Base-by-base conservation (phyloP, 805 yeast genomes). In the Starmerella bombi region DNA sequence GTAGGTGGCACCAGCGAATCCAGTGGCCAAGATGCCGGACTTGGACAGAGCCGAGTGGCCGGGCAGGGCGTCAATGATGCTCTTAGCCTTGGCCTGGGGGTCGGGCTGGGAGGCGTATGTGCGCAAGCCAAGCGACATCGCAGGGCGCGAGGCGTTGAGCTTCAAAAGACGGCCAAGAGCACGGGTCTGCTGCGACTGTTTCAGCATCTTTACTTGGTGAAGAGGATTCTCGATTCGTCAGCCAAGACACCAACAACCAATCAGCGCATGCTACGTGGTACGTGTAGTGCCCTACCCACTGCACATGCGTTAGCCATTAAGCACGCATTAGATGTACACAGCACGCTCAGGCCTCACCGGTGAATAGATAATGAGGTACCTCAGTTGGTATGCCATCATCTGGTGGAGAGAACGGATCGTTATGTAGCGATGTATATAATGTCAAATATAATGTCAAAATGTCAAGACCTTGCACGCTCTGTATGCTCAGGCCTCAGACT, bases 11-110 rank as follows among this genome's bases (percentile, higher is more conserved):
- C 94, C 97, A 48, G 96, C 96, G 46, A 94, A 75, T 47, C 88
- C 74, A 40, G 98, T 86, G 57, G 95, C 95, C 58, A 91, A 70
- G 59, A 86, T 73, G 60, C 96, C 95, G 48, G 96, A 84, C 76
- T 91, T 91, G 52, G 95, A 75, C 54, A 88, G 64, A 54, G 74
- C 69, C 58, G 75, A 74, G 75, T 74, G 79, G 62, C 96, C 96
- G 63, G 98, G 98, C 54, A 91, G 67, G 49, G 95, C 83, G 59
- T 81, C 86, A 57, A 88, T 75, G 64, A 88, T 75, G 39, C 94
- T 75, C 59, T 74, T 65, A 44, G 98, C 98, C 49, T 39, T 42
- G 40, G 42, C n/a, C 40, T 37, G 46, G 34, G 49, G 50, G 57
- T 86, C 94, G 36, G 60, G 50, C 52, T 56, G 54, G 31, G 53